Evolutionary conservation across 176 grass and related monocot genomes (phyloP).

Genomic region (Oryza nivara): DNA sequence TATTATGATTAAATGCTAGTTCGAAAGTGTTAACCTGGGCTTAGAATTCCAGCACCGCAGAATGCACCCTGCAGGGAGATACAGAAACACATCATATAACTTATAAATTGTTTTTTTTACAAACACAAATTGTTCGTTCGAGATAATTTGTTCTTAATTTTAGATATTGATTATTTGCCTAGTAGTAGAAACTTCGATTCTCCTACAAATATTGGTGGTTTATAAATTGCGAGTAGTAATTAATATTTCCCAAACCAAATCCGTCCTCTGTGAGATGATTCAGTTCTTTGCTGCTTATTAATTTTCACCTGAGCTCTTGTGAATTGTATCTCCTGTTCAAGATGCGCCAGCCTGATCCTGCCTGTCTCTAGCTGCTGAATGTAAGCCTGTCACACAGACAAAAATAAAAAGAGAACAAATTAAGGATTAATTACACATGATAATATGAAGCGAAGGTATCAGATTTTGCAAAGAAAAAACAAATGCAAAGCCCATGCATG

Average conservation of each 20-base stretch:
- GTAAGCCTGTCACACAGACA: constrained; percentile 52
- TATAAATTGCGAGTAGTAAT: too few relatives aligned
- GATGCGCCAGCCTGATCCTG: constrained; percentile 55
- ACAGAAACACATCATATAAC: neutral
- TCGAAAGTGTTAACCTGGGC: constrained; percentile 31
- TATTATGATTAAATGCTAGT: neutral
- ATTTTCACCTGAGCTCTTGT: constrained; percentile 57
- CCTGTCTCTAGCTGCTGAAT: constrained; percentile 73
- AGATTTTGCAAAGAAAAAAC: neutral
- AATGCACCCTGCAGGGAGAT: constrained; percentile 35
- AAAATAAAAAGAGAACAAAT: neutral
- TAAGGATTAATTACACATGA: too few relatives aligned
- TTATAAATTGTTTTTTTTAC: too few relatives aligned
- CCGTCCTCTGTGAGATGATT: neutral
- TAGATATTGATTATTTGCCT: too few relatives aligned
- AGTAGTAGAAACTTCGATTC: neutral
- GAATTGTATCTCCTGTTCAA: constrained; percentile 62
- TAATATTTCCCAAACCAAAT: neutral
- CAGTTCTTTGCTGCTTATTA: neutral
- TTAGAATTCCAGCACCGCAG: constrained; percentile 47
- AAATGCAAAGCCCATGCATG: neutral
- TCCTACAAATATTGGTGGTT: too few relatives aligned
- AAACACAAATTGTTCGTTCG: too few relatives aligned
- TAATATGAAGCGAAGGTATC: neutral
- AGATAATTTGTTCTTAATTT: too few relatives aligned